Evolutionary conservation across 208 protist species (phyloP), one percentile per base, ranked within the genome.

Genomic region (Plasmodiophora brassicae): DNA sequence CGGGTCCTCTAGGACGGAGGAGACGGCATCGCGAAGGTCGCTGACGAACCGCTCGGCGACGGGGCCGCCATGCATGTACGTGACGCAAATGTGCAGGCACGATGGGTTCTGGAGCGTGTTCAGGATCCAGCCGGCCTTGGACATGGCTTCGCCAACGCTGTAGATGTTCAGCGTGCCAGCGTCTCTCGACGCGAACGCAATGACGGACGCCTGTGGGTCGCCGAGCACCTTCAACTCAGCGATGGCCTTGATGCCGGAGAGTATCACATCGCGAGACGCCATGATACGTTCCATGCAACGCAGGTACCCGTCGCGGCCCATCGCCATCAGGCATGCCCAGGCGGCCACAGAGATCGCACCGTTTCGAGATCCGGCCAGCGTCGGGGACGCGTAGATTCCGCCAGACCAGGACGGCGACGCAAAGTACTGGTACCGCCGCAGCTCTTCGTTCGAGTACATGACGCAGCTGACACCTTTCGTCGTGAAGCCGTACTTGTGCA

Each of bases 401-500:
- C 98, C 98, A 0, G 97, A 94, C 97, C 98, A 99, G 84, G 97
- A 94, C 10, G 96, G 86, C 20, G 95, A 91, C 38, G 95, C 94
- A 90, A 96, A 98, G 92, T 98, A 99, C 93, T 98, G 96, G 87
- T 95, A 94, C 41, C 94, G 93, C 60, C 90, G 0, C 25, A 97
- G 88, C 46, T 97, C 93, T 53, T 93, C 91, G 14, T 84, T 93
- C 38, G 92, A 84, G 91, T 97, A 99, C 53, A 99, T 71, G 14
- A 99, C 86, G 0, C 98, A 97, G 1, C 96, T 98, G 38, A 95
- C 96, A 1, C 98, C 98, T 91, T 99, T 99, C 0, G 97, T 95
- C 0, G 97, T 95, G 90, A 95, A 99, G 88, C 97, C 98, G 93
- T 99, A 99, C 93, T 99, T 99, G 95, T 99, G 98, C 57, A 96